phyloP scores from a whole-genome alignment of 306 rosid species.

The Bauhinia variegata region DNA sequence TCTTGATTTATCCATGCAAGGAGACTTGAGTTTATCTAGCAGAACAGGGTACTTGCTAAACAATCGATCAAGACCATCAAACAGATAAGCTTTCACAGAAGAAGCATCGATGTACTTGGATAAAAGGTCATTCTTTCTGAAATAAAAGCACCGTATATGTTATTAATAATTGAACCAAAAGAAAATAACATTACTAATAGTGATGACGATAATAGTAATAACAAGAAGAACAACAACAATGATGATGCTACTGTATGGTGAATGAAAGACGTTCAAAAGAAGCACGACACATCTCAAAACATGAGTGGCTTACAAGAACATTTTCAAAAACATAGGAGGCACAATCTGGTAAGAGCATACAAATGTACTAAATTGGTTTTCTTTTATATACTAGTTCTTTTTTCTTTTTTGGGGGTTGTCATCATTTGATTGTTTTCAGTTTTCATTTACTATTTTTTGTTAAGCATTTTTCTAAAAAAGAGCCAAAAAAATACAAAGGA shows the following conservation, averaged over 20 bases:
- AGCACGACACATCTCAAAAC: not conserved
- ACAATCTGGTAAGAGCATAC: too few species aligned
- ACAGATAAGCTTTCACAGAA: constrained; percentile 10
- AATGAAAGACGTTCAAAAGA: not conserved
- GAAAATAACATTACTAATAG: too few species aligned
- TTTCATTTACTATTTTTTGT: not conserved
- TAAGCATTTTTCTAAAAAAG: not conserved
- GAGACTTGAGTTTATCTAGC: constrained; percentile 33
- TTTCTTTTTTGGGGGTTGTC: not conserved
- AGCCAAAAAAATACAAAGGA: not conserved
- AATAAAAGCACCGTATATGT: constrained; percentile 1
- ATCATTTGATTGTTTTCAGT: not conserved
- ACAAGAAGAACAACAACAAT: too few species aligned
- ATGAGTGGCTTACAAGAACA: not conserved
- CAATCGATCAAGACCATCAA: constrained; percentile 14
- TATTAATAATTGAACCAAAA: not conserved
- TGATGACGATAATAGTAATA: not conserved
- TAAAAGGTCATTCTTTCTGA: constrained; percentile 10
- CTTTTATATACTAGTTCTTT: not conserved
- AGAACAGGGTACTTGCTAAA: constrained; percentile 24
- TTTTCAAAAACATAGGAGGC: not conserved
- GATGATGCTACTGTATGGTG: not conserved
- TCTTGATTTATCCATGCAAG: constrained; percentile 27
- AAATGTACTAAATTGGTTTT: not conserved
- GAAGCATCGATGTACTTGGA: not conserved